phyloP scores from a whole-genome alignment of 148 eudicot genomes.

The Cornus controversa region DNA sequence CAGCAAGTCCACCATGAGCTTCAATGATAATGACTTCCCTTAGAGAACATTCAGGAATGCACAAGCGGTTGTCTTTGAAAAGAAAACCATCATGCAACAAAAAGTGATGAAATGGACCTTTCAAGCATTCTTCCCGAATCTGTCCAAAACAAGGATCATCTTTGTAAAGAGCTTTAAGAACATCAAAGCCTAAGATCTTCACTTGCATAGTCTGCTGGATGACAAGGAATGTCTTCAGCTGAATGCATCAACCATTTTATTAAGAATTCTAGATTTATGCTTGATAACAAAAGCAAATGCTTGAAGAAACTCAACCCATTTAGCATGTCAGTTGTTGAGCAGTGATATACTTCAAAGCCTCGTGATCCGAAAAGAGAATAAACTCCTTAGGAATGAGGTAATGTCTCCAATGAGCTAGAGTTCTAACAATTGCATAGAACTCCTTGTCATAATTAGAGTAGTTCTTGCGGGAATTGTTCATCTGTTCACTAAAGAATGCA shows the following conservation, averaged over 20 bases:
- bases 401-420: not conserved
- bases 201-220: not conserved
- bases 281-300: constrained; percentile 1
- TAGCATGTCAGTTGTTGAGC: constrained; percentile 6
- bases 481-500: not conserved
- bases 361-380: too few species aligned
- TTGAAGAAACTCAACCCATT: constrained; percentile 16
- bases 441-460: not conserved
- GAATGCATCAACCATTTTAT: constrained; percentile 15
- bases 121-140: not conserved
- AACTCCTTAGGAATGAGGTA: too few species aligned
- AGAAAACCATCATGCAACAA: too few species aligned
- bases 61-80: not conserved
- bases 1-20: not conserved
- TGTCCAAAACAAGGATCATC: not conserved
- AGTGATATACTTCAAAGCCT: not conserved
- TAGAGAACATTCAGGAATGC: not conserved
- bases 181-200: constrained; percentile 4
- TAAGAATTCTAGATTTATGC: not conserved
- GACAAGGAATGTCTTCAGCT: constrained; percentile 4
- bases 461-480: not conserved
- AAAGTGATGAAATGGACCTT: too few species aligned
- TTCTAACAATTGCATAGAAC: not conserved
- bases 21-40: not conserved
- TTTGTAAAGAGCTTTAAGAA: not conserved